A percentile compares a stretch with the other conserved stretches of the same genome.
These are phyloP conservation scores for Apodospora peruviana DNA, from an alignment of 495 filamentous ascomycete genomes.

Conservation along the genomic window DNA sequence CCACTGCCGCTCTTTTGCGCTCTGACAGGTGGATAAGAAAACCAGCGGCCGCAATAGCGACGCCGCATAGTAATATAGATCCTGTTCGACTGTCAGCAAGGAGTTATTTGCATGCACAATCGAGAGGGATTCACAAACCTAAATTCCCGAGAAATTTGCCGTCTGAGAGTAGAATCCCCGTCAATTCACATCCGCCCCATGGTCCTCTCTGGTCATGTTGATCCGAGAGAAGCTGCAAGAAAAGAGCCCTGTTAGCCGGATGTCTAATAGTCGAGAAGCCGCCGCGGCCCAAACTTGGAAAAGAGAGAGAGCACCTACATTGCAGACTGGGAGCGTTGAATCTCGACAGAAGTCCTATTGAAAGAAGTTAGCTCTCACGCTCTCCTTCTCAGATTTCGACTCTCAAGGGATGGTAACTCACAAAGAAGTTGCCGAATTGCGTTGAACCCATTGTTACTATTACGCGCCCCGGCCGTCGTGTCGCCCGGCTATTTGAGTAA, in stretches of 20 bases:
- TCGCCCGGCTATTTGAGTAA: neutral
- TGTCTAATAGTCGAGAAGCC: too few species aligned
- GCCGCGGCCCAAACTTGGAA: too few species aligned
- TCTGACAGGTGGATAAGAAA: slow-evolving; percentile 78
- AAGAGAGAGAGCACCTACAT: slow-evolving; percentile 57
- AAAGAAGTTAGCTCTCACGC: slow-evolving; percentile 15
- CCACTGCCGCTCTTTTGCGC: slow-evolving; percentile 88
- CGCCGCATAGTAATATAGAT: slow-evolving; percentile 78
- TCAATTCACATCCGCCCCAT: slow-evolving; percentile 62
- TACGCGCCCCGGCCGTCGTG: slow-evolving; percentile 13
- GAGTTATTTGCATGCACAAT: neutral
- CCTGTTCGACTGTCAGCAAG: slow-evolving; percentile 44
- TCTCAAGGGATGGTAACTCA: slow-evolving; percentile 41
- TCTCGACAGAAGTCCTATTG: slow-evolving; percentile 88
- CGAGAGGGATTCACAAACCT: slow-evolving; percentile 50
- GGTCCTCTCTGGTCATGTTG: slow-evolving; percentile 41
- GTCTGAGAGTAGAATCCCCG: slow-evolving; percentile 63
- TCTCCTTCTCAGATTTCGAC: neutral
- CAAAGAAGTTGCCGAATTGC: slow-evolving; percentile 86
- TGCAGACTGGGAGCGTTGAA: slow-evolving; percentile 92
- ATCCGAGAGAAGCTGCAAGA: slow-evolving; percentile 38
- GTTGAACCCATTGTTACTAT: slow-evolving; percentile 52
- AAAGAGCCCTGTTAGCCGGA: neutral
- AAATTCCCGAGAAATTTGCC: slow-evolving; percentile 71
- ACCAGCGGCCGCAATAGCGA: slow-evolving; percentile 64